Conservation (phyloP, 371 early-diverging fungal genomes). For the Mycotypha africana region DNA sequence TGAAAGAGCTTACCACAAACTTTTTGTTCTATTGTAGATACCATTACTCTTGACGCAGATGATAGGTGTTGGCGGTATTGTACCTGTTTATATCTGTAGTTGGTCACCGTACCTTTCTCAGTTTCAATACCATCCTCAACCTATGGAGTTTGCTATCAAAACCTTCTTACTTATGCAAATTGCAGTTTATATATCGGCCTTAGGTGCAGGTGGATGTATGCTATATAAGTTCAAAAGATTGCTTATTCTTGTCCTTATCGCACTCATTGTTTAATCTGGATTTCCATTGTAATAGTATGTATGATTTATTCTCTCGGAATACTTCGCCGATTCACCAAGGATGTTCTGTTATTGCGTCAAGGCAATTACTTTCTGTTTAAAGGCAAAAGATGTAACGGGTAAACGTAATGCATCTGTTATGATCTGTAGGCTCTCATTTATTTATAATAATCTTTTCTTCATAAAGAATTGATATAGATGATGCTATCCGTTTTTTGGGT, state of each 20-base stretch:
- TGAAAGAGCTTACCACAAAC: neutral
- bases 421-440: no score
- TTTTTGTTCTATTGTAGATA: slow-evolving; percentile 15
- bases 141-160: slow-evolving; percentile 28
- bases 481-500: slow-evolving; percentile 44
- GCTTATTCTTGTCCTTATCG: no score
- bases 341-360: slow-evolving; percentile 30
- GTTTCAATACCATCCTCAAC: slow-evolving; percentile 30
- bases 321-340: slow-evolving; percentile 38
- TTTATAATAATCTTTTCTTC: neutral
- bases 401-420: no score
- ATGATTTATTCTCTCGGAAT: slow-evolving; percentile 40
- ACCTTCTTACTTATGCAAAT: slow-evolving; percentile 33
- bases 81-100: slow-evolving; percentile 31
- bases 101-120: slow-evolving; percentile 37
- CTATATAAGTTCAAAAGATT: neutral
- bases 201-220: slow-evolving; percentile 40
- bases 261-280: no score
- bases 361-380: slow-evolving; percentile 43
- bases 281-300: slow-evolving; percentile 16
- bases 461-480: slow-evolving; percentile 40
- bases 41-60: slow-evolving; percentile 34
- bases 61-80: slow-evolving; percentile 39
- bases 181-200: slow-evolving; percentile 26
- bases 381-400: slow-evolving; percentile 41